phyloP scores from a whole-genome alignment of 768 basidiomycete species.

The Leccinum sublutescens region DNA sequence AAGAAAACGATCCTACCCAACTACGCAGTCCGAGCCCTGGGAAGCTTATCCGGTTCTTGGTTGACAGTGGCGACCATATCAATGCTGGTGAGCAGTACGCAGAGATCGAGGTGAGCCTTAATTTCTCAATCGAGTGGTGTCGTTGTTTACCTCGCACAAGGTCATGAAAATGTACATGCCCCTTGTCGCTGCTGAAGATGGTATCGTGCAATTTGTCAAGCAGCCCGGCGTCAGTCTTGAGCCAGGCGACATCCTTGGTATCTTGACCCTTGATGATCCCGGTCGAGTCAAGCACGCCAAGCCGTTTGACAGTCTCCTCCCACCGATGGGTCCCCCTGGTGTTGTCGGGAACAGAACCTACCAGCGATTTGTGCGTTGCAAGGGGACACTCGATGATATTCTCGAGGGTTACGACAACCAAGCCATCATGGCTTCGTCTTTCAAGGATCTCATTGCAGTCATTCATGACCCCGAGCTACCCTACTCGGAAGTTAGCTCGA shows the following conservation, averaged over 20 bases:
- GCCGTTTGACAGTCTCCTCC: constrained; percentile 94
- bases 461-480: constrained; percentile 86
- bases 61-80: constrained; percentile 97
- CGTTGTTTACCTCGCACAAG: constrained; percentile 33
- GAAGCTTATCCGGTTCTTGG: constrained; percentile 90
- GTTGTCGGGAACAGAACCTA: constrained; percentile 88
- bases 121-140: background rate
- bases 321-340: constrained; percentile 80
- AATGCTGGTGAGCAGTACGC: constrained; percentile 96
- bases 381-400: constrained; percentile 82
- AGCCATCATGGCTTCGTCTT: constrained; percentile 78
- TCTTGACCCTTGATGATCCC: constrained; percentile 94
- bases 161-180: constrained; percentile 99
- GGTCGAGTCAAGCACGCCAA: constrained; percentile 96
- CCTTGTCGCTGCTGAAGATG: constrained; percentile 90
- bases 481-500: constrained; percentile 78
- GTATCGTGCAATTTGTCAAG: constrained; percentile 92
- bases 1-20: constrained; percentile 99
- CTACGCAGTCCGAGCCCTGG: constrained; percentile 94
- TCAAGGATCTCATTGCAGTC: constrained; percentile 83
- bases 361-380: constrained; percentile 75
- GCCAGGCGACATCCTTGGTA: constrained; percentile 96
- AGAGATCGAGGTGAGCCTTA: constrained; percentile 81
- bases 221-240: constrained; percentile 97
- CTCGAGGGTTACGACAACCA: constrained; percentile 97